These are phyloP conservation scores for Yamagishiella unicocca DNA, from an alignment of 139 green algal species.

Conservation along the genomic window DNA sequence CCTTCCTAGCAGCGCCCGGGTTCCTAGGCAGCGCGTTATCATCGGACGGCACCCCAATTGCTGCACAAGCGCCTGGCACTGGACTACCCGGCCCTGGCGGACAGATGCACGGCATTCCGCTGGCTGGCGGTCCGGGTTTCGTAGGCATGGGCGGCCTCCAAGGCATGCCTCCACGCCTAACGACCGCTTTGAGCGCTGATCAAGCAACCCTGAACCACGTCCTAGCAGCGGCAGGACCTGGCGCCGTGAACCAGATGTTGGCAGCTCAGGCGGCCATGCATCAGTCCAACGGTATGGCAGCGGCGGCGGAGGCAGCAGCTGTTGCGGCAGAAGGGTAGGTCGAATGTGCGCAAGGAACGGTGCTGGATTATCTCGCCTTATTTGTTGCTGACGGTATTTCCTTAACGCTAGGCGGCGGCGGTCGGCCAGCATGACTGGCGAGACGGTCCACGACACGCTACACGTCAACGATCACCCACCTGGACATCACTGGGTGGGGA, in stretches of 20 bases:
- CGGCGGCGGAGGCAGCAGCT: conserved; percentile 11
- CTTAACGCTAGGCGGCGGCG: conserved; percentile 10
- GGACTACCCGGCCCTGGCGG: not conserved
- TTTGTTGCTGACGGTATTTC: not conserved
- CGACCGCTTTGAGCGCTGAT: conserved; percentile 21
- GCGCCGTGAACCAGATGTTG: conserved; percentile 36
- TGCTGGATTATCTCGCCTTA: not conserved
- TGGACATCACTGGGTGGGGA: not conserved
- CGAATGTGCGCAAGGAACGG: no score
- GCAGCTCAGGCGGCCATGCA: conserved; percentile 34
- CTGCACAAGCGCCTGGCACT: conserved; percentile 9
- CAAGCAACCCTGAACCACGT: conserved; percentile 42
- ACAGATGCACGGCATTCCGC: not conserved
- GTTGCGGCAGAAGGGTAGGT: conserved; percentile 27
- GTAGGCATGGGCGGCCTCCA: conserved; percentile 9
- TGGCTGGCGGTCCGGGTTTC: not conserved
- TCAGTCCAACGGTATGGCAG: conserved; percentile 16
- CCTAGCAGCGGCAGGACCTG: conserved; percentile 14
- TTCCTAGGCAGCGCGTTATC: conserved; percentile 18
- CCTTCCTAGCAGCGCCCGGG: conserved; percentile 52
- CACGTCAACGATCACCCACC: conserved; percentile 24
- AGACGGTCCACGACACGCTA: conserved; percentile 16
- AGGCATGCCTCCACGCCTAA: not conserved
- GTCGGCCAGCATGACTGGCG: conserved; percentile 17
- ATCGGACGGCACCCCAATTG: conserved; percentile 18